Evolutionary conservation across 352 stramenopile species (phyloP), one percentile per base, ranked within the genome.

Genomic region (Globisporangium canariense): DNA sequence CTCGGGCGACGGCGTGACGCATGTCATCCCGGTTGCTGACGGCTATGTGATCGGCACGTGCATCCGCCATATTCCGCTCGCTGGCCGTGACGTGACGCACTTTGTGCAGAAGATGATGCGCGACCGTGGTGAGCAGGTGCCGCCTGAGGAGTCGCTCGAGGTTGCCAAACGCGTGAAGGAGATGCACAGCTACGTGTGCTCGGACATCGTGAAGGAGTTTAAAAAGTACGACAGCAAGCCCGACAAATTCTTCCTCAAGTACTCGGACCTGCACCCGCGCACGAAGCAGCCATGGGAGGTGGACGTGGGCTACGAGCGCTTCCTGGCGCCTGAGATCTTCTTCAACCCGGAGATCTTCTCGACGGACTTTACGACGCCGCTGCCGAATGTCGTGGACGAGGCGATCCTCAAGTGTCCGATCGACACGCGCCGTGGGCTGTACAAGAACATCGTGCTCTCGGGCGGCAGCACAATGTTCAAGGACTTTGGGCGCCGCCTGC

Each of bases 391-490:
- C 30, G 95, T 99, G 50, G 96, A 99, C 68, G 79, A 98, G 65
- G 86, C 89, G 5, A 98, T 99, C 63, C 77, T 98, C 59, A 96
- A 97, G 69, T 98, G 93, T 60, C 95, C 95, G 9, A 98, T 99
- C 73, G 96, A 99, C 74, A 97, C 90, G 47, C 83, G 95, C 0
- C 81, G 94, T 45, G 89, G 88, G 18, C 71, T 99, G 30, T 98
- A 98, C 86, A 98, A 97, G 74, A 98, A 98, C 77, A 98, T 98
- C 71, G 94, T 98, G 59, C 76, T 98, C 9, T 97, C 86, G 36
- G 96, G 96, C 60, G 96, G 96, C 51, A 96, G 86, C 61, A 98
- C 95, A n/a, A 98, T 98, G 90, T 98, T 99, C 71, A 98, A 98
- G 70, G 91, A 98, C 73, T 99, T 99, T 79, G 93, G 92, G 32